Evolutionary conservation across 345 rosid genomes (phyloP), one percentile per base, ranked within the genome.

Genomic region (Microcos paniculata): DNA sequence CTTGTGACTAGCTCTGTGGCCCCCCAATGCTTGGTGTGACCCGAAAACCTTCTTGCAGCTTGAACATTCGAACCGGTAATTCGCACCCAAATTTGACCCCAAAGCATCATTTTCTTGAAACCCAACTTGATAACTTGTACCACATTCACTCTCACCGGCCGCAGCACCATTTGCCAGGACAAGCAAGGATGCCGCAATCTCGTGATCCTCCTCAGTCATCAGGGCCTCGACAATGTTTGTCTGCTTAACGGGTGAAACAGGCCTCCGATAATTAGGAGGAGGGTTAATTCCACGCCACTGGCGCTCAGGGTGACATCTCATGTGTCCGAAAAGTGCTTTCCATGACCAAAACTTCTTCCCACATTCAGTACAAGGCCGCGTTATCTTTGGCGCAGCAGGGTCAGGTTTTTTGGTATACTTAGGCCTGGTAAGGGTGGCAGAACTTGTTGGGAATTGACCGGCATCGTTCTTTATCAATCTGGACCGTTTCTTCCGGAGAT

Each of bases 261-360:
- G 72, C 2, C 66, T 77, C 78, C 84, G 83, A 35, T 77, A 24
- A n/a, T 76, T 77, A 0, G 86, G 86, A n/a, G 93, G 96, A 31
- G 96, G 93, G 70, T 88, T 88, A 55, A 89, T 91, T 71, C 94
- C 88, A 30, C 97, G 83, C 94, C 97, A 89, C 80, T 91, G 88
- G 61, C 97, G 92, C 83, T 86, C 97, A 57, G 97, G 97, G 78
- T 96, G 99, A 84, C 97, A 96, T 76, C 98, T 83, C 95, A 88
- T 94, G 82, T 94, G 99, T 30, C 99, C 98, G 9, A 91, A 94
- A 31, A 96, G 88, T 9, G 98, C 99, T 82, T 96, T 95, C 87
- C 85, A 82, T 0, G 99, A 96, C 93, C 93, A 89, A 73, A 96
- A 96, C 82, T 77, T 82, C 88, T 88, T 94, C 33, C 98, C 97